These are phyloP conservation scores for Teratosphaeria pseudoeucalypti DNA, from an alignment of 2,329 filamentous ascomycete species.

Conservation along the genomic window DNA sequence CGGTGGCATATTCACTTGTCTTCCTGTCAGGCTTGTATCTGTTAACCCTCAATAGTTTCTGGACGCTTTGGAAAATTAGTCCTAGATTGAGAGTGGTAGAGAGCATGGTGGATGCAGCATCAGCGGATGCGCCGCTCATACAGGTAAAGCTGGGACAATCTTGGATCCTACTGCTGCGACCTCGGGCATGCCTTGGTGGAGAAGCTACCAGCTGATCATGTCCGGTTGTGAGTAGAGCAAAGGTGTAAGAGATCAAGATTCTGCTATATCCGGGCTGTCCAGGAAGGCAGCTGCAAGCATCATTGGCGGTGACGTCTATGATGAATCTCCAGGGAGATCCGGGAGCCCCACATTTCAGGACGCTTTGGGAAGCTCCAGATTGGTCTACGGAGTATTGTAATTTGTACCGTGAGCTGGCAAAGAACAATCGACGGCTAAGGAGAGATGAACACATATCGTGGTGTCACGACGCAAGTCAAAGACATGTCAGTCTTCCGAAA, in stretches of 20 bases:
- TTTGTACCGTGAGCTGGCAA: background rate
- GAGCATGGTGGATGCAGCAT: too few species aligned
- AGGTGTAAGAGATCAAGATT: background rate
- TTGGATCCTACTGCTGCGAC: background rate
- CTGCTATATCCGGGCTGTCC: background rate
- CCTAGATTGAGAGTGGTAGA: too few species aligned
- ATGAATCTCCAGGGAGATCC: background rate
- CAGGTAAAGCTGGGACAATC: background rate
- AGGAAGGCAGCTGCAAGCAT: background rate
- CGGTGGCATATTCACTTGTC: background rate
- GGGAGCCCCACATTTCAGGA: background rate
- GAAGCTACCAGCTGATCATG: background rate
- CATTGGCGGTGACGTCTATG: background rate
- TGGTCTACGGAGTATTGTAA: background rate
- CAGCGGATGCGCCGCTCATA: too few species aligned
- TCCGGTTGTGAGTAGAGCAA: background rate
- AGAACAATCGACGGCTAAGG: background rate
- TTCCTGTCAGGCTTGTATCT: background rate
- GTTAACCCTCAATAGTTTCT: background rate
- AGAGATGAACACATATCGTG: background rate
- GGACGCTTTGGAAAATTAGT: too few species aligned
- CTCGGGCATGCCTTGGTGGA: constrained; percentile 1
- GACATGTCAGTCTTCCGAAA: constrained; percentile 9
- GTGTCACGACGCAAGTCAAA: background rate
- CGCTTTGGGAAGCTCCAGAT: background rate